Base-by-base conservation (phyloP, 257 asterid species). In the Solanum corneliomulleri region DNA sequence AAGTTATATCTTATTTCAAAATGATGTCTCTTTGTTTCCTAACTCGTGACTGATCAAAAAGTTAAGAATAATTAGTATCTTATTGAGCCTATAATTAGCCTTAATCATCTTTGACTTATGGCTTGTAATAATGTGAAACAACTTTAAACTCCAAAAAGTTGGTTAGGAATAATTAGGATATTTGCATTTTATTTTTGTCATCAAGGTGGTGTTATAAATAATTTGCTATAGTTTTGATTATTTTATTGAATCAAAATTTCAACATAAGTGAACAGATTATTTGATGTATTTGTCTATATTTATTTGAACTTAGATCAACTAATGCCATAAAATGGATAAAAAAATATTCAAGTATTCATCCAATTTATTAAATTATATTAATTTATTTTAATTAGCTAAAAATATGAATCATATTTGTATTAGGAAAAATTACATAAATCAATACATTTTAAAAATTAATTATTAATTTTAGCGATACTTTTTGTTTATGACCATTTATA, bases 31-130 rank as follows among this genome's bases (percentile, higher is more conserved):
- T 81, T 14, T 3, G 85, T 49, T 47, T 16, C 85, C 84, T 78
- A 47, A 81, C 45, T 18, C 69, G 69, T 49, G 44, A 81, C 20
- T 49, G 18, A 37, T 37, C 0, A 37, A 16, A 44, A 80, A 29
- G 85, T 62, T 49, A 29, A 20, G 31, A 18, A 16, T 29, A 18
- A 29, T 11, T 80, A 49, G 44, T 47, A 29, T 80, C 68, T 80
- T 80, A 80, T 47, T 64, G 68, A 47, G 27, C 25, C 64, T 77
- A 44, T 77, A 72, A 1, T 72, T 2, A 47, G 45, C 69, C 49
- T 81, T 81, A 29, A 9, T 81, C 29, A 49, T 81, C 31, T 49
- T 80, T 81, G 85, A 81, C 69, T 20, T 5, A 47, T 47, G 85
- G 33, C 21, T 81, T 81, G 29, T 49, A 47, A 29, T 10, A 80